phyloP scores from a whole-genome alignment of 164 flowering plant genomes.

The Santalum album region DNA sequence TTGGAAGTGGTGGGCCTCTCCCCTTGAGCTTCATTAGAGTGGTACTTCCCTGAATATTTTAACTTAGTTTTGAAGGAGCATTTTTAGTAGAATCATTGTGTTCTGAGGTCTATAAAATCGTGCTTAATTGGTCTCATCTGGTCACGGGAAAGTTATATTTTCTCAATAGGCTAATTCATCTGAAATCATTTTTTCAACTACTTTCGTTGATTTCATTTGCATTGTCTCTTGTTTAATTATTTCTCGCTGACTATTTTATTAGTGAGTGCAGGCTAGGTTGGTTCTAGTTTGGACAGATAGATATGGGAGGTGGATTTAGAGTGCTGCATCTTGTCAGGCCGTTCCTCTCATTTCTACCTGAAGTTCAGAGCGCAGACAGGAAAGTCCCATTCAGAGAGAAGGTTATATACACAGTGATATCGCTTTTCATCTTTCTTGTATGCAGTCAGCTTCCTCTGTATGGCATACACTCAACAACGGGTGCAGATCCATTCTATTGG shows the following conservation, averaged over 20 bases:
- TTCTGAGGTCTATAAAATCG: too few relatives aligned
- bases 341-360: conserved; percentile 55
- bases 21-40: too few relatives aligned
- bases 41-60: too few relatives aligned
- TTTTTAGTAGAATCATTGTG: too few relatives aligned
- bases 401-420: conserved; percentile 57
- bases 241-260: too few relatives aligned
- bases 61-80: too few relatives aligned
- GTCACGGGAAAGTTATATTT: too few relatives aligned
- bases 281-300: neutral
- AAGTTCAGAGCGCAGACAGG: conserved; percentile 51
- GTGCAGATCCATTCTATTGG: conserved; percentile 71
- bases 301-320: conserved; percentile 63
- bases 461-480: conserved; percentile 65
- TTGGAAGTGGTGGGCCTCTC: too few relatives aligned
- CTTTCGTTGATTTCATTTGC: too few relatives aligned
- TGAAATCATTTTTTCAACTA: too few relatives aligned
- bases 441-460: conserved; percentile 75
- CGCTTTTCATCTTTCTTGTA: conserved; percentile 56
- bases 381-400: conserved; percentile 60
- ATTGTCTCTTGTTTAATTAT: neutral
- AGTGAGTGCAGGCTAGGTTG: conserved; percentile 1
- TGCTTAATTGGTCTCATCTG: too few relatives aligned
- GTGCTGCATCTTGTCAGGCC: conserved; percentile 59
- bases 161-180: too few relatives aligned